Evolutionary conservation across 208 protist genomes (phyloP).

Genomic region (Strigomonas galati): DNA sequence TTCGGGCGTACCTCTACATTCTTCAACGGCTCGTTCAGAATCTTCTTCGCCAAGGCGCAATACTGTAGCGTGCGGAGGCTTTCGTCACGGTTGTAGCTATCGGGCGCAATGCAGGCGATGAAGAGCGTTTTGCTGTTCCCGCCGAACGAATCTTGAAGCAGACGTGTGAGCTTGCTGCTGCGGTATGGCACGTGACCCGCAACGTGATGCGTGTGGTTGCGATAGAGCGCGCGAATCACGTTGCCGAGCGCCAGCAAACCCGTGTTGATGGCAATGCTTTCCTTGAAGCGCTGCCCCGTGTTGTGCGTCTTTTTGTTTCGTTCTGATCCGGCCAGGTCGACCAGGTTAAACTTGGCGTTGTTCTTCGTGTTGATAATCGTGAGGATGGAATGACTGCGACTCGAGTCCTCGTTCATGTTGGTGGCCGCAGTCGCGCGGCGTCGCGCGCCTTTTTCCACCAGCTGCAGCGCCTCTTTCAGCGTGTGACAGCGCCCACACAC

Average conservation of each 20-base stretch:
- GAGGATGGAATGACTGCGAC: constrained; percentile 91
- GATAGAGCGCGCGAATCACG: constrained; percentile 88
- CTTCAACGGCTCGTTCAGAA: constrained; percentile 81
- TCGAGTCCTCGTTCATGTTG: constrained; percentile 84
- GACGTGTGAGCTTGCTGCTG: constrained; percentile 87
- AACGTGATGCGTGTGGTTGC: constrained; percentile 31
- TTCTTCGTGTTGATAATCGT: constrained; percentile 76
- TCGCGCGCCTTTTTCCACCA: constrained; percentile 72
- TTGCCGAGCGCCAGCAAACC: constrained; percentile 91
- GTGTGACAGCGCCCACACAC: constrained; percentile 41
- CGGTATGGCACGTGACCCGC: constrained; percentile 81
- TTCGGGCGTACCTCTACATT: no score
- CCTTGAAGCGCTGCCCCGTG: constrained; percentile 81
- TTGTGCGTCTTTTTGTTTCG: constrained; percentile 81
- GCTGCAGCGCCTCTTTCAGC: constrained; percentile 48
- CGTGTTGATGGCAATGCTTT: constrained; percentile 92
- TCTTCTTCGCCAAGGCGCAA: constrained; percentile 84
- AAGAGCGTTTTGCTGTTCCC: constrained; percentile 85
- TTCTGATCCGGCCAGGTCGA: constrained; percentile 93
- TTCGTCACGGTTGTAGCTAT: constrained; percentile 74
- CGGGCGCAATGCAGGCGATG: constrained; percentile 82
- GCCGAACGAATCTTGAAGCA: constrained; percentile 88
- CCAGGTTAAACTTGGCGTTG: constrained; percentile 82
- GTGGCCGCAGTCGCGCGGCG: constrained; percentile 89
- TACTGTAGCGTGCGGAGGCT: constrained; percentile 91